Evolutionary conservation across 176 grass and related monocot genomes (phyloP).

Genomic region (Oryza glumipatula): DNA sequence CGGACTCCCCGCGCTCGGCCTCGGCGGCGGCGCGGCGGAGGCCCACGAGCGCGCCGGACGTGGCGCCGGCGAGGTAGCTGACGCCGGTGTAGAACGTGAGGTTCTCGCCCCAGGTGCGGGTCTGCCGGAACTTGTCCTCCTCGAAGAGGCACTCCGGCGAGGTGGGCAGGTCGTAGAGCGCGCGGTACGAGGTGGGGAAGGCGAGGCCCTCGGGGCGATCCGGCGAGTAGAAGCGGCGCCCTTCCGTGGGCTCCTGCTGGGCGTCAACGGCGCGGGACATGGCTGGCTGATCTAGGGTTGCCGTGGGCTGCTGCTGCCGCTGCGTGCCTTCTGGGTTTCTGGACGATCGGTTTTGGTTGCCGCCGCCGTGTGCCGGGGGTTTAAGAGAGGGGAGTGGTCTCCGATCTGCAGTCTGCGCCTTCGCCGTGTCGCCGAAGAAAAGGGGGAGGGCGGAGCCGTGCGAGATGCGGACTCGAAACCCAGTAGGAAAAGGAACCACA

Average conservation of each 20-base stretch:
- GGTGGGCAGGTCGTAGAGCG: constrained; percentile 66
- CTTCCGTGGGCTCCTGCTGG: not conserved
- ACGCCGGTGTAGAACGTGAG: constrained; percentile 62
- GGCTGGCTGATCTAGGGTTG: not conserved
- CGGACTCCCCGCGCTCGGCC: constrained; percentile 49
- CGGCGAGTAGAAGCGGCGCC: constrained; percentile 21
- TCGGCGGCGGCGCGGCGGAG: constrained; percentile 40
- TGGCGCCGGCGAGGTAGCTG: constrained; percentile 48
- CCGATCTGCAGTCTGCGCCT: not conserved
- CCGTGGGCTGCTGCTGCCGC: not conserved
- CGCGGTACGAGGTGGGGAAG: constrained; percentile 26
- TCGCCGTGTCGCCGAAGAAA: not conserved
- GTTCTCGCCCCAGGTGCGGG: constrained; percentile 44
- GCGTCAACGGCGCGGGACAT: constrained; percentile 23
- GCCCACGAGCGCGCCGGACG: constrained; percentile 42
- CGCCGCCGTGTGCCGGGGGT: not conserved
- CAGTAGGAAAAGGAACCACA: not conserved
- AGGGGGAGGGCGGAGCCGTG: not conserved
- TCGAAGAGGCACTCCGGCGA: constrained; percentile 71
- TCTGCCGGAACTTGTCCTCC: constrained; percentile 24
- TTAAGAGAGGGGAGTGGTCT: not conserved
- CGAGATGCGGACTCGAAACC: not conserved
- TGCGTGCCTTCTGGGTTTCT: not conserved
- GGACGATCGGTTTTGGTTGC: not conserved
- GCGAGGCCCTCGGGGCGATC: constrained; percentile 28